A percentile compares a stretch with the other conserved stretches of the same genome.
Evolutionary conservation across 345 rosid genomes (phyloP).

Genomic region (Populus nigra): DNA sequence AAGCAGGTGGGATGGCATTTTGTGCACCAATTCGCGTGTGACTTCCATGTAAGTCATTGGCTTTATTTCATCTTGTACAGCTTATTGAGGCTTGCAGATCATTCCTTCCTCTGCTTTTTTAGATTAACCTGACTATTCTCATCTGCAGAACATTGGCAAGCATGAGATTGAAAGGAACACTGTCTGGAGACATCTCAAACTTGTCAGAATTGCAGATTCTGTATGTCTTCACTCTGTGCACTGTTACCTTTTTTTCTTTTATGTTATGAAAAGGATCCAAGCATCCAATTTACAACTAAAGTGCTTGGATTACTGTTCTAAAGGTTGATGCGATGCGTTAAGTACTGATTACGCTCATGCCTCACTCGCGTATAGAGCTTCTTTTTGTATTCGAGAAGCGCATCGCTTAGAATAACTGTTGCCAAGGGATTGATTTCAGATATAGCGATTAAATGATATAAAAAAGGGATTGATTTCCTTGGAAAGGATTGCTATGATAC

Average conservation of each 20-base stretch:
- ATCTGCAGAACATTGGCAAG: constrained; percentile 58
- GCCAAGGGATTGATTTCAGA: background rate
- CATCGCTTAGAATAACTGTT: background rate
- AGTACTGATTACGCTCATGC: background rate
- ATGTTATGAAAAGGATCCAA: background rate
- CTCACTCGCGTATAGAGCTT: background rate
- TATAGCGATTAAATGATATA: background rate
- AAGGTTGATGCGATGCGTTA: background rate
- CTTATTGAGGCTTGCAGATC: background rate
- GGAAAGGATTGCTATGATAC: background rate
- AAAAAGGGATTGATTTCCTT: background rate
- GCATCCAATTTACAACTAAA: background rate
- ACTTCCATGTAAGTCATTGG: constrained; percentile 48
- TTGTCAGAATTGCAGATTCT: constrained; percentile 59
- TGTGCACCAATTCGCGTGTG: constrained; percentile 47
- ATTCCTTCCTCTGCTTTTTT: background rate
- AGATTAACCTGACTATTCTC: background rate
- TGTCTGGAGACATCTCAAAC: constrained; percentile 49
- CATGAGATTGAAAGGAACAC: constrained; percentile 52
- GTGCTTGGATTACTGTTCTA: background rate
- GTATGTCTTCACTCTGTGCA: constrained; percentile 40
- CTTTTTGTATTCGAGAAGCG: background rate
- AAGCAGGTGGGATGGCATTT: constrained; percentile 63
- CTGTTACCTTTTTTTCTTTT: background rate
- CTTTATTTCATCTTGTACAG: background rate